phyloP scores from a whole-genome alignment of 2,329 filamentous ascomycete species.

The Trichoderma polysporum region DNA sequence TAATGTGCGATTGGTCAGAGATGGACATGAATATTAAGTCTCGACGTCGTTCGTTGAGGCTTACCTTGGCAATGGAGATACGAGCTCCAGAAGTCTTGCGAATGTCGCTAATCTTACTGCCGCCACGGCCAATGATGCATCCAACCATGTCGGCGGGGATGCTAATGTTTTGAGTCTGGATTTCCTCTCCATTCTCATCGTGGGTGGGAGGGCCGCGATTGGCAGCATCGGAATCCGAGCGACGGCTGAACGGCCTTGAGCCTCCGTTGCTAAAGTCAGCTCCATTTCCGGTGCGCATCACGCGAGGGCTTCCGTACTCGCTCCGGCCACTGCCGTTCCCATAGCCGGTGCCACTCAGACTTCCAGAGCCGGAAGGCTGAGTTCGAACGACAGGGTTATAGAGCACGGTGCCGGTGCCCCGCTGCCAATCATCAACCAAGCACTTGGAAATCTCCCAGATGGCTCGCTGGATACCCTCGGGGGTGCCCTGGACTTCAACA shows the following conservation, averaged over 20 bases:
- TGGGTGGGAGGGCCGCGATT: constrained; percentile 81
- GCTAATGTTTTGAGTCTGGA: constrained; percentile 99
- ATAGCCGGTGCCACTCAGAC: constrained; percentile 38
- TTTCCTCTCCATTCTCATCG: constrained; percentile 94
- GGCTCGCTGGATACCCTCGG: constrained; percentile 92
- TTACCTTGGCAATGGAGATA: constrained; percentile 92
- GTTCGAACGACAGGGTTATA: constrained; percentile 96
- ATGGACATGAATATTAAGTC: neutral
- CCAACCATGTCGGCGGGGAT: constrained; percentile 99
- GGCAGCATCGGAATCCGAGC: constrained; percentile 79
- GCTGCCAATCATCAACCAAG: constrained; percentile 95
- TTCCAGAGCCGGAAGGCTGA: constrained; percentile 57
- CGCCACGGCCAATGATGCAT: constrained; percentile 94
- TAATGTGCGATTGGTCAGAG: constrained; percentile 29
- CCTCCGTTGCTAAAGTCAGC: constrained; percentile 89
- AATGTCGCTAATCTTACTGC: constrained; percentile 98
- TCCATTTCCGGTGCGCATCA: constrained; percentile 93
- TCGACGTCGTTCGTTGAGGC: constrained; percentile 19
- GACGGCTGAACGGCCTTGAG: constrained; percentile 68
- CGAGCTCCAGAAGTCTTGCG: constrained; percentile 93
- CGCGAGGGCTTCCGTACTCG: constrained; percentile 66
- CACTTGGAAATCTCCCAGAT: constrained; percentile 99
- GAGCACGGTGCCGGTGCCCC: constrained; percentile 91
- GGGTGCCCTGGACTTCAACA: constrained; percentile 92
- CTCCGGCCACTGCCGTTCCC: constrained; percentile 36